Evolutionary conservation across 2,329 filamentous ascomycete genomes (phyloP).

Genomic region (Xylariaceae sp.): DNA sequence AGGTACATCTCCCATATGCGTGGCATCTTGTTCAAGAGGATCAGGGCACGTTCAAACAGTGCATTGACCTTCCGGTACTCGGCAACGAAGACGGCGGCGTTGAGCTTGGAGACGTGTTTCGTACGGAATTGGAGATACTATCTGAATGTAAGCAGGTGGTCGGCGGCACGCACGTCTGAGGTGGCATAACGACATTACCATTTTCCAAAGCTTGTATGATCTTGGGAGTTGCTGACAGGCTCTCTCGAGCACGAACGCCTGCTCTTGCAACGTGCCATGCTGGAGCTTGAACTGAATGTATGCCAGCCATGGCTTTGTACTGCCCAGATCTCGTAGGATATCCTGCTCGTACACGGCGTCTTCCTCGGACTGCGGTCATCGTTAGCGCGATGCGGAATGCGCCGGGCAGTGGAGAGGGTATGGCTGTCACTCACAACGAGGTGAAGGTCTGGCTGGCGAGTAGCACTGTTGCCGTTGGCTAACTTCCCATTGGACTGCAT

Average conservation of each 20-base stretch:
- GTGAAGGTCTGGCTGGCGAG: conserved; percentile 42
- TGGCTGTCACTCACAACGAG: conserved; percentile 38
- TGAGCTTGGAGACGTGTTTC: conserved; percentile 75
- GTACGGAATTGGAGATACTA: conserved; percentile 82
- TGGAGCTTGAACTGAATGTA: conserved; percentile 89
- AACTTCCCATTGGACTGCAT: conserved; percentile 32
- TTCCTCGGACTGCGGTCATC: conserved; percentile 57
- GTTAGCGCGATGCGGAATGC: conserved; percentile 23
- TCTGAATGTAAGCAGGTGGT: conserved; percentile 14
- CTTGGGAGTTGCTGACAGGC: conserved; percentile 84
- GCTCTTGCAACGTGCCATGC: conserved; percentile 79
- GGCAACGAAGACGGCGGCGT: conserved; percentile 69
- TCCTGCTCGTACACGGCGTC: conserved; percentile 97
- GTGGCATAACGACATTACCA: conserved; percentile 46
- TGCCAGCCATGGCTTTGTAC: conserved; percentile 88
- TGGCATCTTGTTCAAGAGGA: conserved; percentile 98
- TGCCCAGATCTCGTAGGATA: conserved; percentile 76
- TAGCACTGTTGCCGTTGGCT: conserved; percentile 28
- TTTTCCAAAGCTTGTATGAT: conserved; percentile 98
- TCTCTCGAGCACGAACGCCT: conserved; percentile 81
- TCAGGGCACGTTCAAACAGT: conserved; percentile 85
- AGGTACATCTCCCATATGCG: conserved; percentile 98
- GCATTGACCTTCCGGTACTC: conserved; percentile 94
- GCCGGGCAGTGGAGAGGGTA: background rate
- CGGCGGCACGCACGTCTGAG: background rate